Conservation (phyloP, 192 early-diverging fungal genomes). For the Globomyces pollinis-pini region DNA sequence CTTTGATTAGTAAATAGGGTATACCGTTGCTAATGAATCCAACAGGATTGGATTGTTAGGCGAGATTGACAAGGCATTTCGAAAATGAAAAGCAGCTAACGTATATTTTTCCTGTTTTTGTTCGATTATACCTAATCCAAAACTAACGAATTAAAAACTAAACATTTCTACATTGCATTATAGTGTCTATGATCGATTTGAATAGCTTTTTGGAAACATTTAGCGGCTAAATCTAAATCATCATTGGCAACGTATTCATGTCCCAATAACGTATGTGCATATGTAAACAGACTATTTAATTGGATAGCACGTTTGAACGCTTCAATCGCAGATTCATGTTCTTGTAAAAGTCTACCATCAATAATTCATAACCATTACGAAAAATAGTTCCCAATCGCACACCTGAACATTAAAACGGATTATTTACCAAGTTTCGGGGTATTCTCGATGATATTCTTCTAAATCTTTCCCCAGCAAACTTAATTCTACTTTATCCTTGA, state of each 20-base stretch:
- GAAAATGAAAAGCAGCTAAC: conserved; percentile 65
- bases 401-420: conserved; percentile 17
- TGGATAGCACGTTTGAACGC: conserved; percentile 72
- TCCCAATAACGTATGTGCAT: conserved; percentile 78
- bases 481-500: conserved; percentile 61
- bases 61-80: conserved; percentile 65
- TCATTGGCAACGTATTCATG: conserved; percentile 72
- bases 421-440: conserved; percentile 85
- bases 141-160: conserved; percentile 38
- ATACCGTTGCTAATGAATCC: conserved; percentile 65
- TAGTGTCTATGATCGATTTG: conserved; percentile 69
- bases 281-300: conserved; percentile 55
- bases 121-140: conserved; percentile 69
- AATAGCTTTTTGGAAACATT: conserved; percentile 64
- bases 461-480: conserved; percentile 70
- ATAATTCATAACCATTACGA: conserved; percentile 13
- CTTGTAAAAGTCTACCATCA: conserved; percentile 66
- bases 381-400: conserved; percentile 37
- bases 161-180: conserved; percentile 60
- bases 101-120: conserved; percentile 64
- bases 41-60: conserved; percentile 62
- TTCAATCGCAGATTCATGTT: conserved; percentile 67
- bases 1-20: too few relatives aligned
- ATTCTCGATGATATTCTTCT: conserved; percentile 50
- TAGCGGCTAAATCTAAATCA: conserved; percentile 66